A percentile compares a stretch with the other conserved stretches of the same genome.
phyloP scores from a whole-genome alignment of 225 moss, liverwort and hornwort genomes.

The Polytrichum commune region DNA sequence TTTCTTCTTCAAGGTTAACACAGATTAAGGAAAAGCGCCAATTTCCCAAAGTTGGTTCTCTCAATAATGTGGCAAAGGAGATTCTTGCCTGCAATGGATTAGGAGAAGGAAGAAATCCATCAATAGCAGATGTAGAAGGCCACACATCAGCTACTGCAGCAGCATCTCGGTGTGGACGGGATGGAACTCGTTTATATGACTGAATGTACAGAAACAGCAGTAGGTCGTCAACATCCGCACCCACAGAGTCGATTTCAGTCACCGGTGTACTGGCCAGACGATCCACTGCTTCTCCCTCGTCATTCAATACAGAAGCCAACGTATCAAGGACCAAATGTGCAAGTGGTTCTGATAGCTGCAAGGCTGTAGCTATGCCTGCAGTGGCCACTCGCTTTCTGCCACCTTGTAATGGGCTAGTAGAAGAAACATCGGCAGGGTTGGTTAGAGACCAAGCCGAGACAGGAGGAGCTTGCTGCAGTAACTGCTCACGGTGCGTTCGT shows the following conservation, averaged over 20 bases:
- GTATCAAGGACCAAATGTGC: constrained; percentile 59
- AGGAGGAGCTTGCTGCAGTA: constrained; percentile 45
- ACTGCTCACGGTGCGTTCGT: constrained; percentile 41
- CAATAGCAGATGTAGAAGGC: constrained; percentile 61
- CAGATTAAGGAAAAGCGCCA: too few relatives aligned
- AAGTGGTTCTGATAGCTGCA: constrained; percentile 41
- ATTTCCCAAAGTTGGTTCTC: too few relatives aligned
- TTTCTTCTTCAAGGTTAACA: too few relatives aligned
- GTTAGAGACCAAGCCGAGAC: constrained; percentile 31
- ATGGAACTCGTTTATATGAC: constrained; percentile 37
- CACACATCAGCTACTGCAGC: constrained; percentile 63
- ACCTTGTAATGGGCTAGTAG: constrained; percentile 32
- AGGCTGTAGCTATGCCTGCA: constrained; percentile 47
- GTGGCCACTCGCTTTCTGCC: constrained; percentile 53
- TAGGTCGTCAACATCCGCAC: constrained; percentile 59
- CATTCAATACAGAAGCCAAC: constrained; percentile 54
- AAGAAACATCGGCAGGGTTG: constrained; percentile 19
- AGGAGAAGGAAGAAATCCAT: constrained; percentile 53
- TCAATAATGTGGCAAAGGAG: neutral
- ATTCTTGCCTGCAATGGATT: constrained; percentile 41
- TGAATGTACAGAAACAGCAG: constrained; percentile 61
- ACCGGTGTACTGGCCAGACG: constrained; percentile 42
- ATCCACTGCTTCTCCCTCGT: constrained; percentile 54
- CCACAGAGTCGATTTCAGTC: constrained; percentile 42
- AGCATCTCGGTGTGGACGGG: constrained; percentile 54